Base-by-base conservation (phyloP, 2,329 filamentous ascomycete species). In the Leptoxyphium fumago region DNA sequence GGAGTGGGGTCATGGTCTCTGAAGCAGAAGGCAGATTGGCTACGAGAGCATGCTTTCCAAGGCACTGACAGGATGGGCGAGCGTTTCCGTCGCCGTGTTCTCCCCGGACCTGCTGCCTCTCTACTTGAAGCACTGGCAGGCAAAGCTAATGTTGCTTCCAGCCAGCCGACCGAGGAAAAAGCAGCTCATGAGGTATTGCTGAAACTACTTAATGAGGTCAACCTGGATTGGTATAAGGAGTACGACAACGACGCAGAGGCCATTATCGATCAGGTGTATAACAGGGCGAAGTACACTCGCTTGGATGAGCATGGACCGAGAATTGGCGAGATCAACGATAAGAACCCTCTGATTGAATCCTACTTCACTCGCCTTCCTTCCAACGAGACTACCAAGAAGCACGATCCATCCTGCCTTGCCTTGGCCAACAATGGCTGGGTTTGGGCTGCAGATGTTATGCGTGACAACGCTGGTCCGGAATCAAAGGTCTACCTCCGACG, bases 381-480 rank as follows among this genome's bases (percentile, higher is more conserved):
- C 28, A 94, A 94, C 54, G 77, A 82, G 10, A 77, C 73, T 10
- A 94, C 91, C 0, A 73, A 78, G 48, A 80, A 84, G 56, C 82
- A 93, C 56, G 79, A 79, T 45, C 72, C 79, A 1, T 80, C 81
- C 45, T 81, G 87, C 38, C 72, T 94, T 39, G 84, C 85, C 2
- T 67, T 98, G 42, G 88, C 81, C 36, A 96, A 96, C 65, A 98
- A 98, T 58, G 91, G 91, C 38, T 98, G 91, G 91, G 88, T 98
- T 8, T 98, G 91, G 91, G 89, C 85, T 46, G 89, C 89, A 5
- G 93, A 96, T 64, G 89, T 91, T 1, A 75, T 96, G 64, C 74
- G 85, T 38, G 91, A 98, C 66, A 91, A 96, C 57, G 91, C 91
- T 28, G 93, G 93, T 0, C 82, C 87, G 0, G 72, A 84, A 40